Conservation (phyloP, 192 early-diverging fungal genomes). For the Coemansia sp. region DNA sequence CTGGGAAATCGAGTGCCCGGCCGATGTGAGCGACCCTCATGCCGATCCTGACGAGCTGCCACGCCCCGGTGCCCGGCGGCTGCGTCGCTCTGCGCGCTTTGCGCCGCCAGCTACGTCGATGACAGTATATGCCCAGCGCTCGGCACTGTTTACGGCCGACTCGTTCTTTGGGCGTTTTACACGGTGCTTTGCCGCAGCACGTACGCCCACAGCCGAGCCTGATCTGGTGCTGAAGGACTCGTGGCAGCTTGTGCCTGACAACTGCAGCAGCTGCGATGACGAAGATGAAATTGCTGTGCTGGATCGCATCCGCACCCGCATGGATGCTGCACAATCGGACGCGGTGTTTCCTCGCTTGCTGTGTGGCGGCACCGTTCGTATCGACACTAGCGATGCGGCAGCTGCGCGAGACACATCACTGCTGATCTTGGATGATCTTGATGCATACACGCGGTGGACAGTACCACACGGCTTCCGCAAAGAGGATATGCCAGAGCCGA, state of each 20-base stretch:
- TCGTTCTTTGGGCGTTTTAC: slow-evolving; percentile 48
- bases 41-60: slow-evolving; percentile 3
- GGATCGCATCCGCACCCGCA: slow-evolving; percentile 21
- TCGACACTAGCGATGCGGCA: slow-evolving; percentile 10
- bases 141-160: slow-evolving; percentile 36
- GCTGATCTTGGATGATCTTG: slow-evolving; percentile 26
- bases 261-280: not conserved
- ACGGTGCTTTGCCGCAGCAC: slow-evolving; percentile 34
- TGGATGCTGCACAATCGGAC: slow-evolving; percentile 17
- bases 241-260: slow-evolving; percentile 35
- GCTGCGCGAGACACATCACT: slow-evolving; percentile 32
- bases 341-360: slow-evolving; percentile 31
- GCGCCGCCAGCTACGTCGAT: slow-evolving; percentile 9
- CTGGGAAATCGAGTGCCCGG: slow-evolving; percentile 43
- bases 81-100: slow-evolving; percentile 19
- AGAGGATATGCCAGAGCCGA: not conserved
- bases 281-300: slow-evolving; percentile 41
- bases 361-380: slow-evolving; percentile 41
- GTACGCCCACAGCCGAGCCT: slow-evolving; percentile 5
- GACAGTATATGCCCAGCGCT: slow-evolving; percentile 26
- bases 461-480: slow-evolving; percentile 31
- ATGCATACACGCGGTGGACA: slow-evolving; percentile 40
- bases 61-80: slow-evolving; percentile 5
- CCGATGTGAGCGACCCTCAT: slow-evolving; percentile 16
- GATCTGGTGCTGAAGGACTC: slow-evolving; percentile 47